These are phyloP conservation scores for Eucalyptus polyanthemos DNA, from an alignment of 345 rosid genomes.

Conservation along the genomic window DNA sequence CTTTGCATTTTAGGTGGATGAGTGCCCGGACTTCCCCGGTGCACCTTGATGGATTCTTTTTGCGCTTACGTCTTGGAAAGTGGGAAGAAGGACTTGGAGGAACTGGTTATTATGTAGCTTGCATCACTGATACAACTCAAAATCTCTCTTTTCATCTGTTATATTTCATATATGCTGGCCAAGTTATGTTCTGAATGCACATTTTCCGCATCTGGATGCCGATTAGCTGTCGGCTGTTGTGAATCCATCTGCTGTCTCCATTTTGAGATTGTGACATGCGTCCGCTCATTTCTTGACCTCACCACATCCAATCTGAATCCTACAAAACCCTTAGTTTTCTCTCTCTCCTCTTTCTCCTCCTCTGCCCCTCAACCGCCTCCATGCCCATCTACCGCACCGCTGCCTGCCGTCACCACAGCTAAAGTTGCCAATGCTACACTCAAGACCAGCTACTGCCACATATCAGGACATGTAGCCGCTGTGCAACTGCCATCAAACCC, in stretches of 20 bases:
- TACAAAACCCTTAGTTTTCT: no score
- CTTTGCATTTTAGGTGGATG: slow-evolving; percentile 35
- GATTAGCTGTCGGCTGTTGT: background rate
- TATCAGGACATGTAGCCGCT: no score
- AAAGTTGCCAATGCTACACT: no score
- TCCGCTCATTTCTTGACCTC: background rate
- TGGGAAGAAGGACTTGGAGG: slow-evolving; percentile 66
- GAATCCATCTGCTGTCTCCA: background rate
- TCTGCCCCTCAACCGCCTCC: no score
- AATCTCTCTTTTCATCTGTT: background rate
- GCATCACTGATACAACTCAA: slow-evolving; percentile 43
- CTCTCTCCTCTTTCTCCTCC: no score
- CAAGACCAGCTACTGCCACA: no score
- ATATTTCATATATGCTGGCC: background rate
- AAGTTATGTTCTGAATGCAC: background rate
- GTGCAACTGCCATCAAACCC: no score
- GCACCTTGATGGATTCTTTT: slow-evolving; percentile 59
- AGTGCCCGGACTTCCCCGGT: slow-evolving; percentile 24
- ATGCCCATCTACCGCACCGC: no score
- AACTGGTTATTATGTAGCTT: slow-evolving; percentile 65
- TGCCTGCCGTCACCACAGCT: no score
- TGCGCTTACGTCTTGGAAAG: slow-evolving; percentile 74
- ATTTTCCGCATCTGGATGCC: background rate
- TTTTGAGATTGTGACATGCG: background rate
- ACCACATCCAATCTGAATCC: no score